Percentiles rank a stretch among this genome's conserved stretches.
phyloP scores from a whole-genome alignment of 2,329 filamentous ascomycete species.

The Colletotrichum limetticola region DNA sequence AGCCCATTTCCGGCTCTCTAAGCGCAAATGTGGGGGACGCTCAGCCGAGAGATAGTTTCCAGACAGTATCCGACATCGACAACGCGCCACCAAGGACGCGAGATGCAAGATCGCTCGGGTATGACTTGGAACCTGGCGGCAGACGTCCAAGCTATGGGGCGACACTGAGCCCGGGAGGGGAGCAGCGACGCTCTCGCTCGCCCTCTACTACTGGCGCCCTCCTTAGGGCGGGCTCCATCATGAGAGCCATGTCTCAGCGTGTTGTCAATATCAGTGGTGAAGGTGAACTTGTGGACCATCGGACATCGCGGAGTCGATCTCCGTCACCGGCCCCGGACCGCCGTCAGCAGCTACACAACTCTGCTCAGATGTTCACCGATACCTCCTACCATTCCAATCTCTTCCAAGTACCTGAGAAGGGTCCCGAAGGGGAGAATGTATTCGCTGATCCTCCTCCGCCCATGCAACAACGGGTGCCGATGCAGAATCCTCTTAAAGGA shows the following conservation, averaged over 20 bases:
- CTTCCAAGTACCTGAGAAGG: conserved; percentile 60
- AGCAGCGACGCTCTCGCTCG: conserved; percentile 66
- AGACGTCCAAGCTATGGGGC: conserved; percentile 67
- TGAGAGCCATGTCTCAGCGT: conserved; percentile 92
- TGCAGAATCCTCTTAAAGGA: conserved; percentile 84
- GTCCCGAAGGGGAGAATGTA: conserved; percentile 44
- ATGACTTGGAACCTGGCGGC: conserved; percentile 67
- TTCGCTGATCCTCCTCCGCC: conserved; percentile 45
- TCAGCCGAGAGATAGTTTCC: conserved; percentile 64
- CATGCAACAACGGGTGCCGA: conserved; percentile 46
- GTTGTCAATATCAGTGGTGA: conserved; percentile 98
- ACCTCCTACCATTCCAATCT: conserved; percentile 64
- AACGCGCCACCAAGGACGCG: conserved; percentile 63
- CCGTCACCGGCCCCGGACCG: conserved; percentile 65
- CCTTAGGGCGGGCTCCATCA: conserved; percentile 77
- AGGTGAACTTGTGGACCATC: conserved; percentile 82
- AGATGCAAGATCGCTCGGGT: conserved; percentile 64
- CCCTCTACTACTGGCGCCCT: conserved; percentile 73
- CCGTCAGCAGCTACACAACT: conserved; percentile 53
- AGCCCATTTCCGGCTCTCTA: conserved; percentile 65
- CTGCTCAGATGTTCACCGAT: conserved; percentile 51
- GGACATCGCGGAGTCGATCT: conserved; percentile 70
- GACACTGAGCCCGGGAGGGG: conserved; percentile 62
- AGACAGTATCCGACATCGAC: conserved; percentile 65
- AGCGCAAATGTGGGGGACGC: conserved; percentile 52